Conservation (phyloP, 768 basidiomycete genomes). For the Auriscalpium vulgare region DNA sequence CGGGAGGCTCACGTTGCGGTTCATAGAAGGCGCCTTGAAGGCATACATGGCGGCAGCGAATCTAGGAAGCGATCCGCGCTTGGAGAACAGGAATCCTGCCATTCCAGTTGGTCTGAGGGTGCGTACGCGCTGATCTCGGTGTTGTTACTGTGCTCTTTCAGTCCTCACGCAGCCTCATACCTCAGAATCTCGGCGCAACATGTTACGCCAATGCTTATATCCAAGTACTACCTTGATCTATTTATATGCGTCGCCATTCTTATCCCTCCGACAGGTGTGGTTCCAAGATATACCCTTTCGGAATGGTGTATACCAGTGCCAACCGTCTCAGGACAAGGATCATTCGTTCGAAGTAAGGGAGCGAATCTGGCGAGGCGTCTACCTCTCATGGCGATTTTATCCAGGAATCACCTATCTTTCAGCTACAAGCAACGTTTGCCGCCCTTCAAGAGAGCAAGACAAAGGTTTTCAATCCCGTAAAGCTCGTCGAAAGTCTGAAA, state of each 20-base stretch:
- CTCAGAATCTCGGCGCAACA: conserved; percentile 89
- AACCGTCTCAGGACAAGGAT: conserved; percentile 44
- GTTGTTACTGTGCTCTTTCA: not conserved
- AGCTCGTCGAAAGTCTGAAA: conserved; percentile 78
- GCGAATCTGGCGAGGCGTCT: not conserved
- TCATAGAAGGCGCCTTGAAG: conserved; percentile 16
- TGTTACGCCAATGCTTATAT: conserved; percentile 96
- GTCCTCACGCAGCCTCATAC: no score
- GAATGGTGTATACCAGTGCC: conserved; percentile 73
- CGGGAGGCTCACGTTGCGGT: not conserved
- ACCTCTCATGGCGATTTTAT: not conserved
- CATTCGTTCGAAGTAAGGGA: conserved; percentile 32
- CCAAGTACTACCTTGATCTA: conserved; percentile 42
- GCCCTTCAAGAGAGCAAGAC: conserved; percentile 70
- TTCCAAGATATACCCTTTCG: conserved; percentile 81
- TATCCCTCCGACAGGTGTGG: conserved; percentile 63
- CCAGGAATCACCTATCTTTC: conserved; percentile 73
- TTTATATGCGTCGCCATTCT: not conserved
- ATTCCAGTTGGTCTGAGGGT: conserved; percentile 75
- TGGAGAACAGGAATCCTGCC: conserved; percentile 4
- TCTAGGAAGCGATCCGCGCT: conserved; percentile 9
- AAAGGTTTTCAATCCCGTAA: conserved; percentile 72
- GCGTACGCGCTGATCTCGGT: conserved; percentile 8
- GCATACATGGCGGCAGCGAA: conserved; percentile 15
- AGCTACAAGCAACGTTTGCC: conserved; percentile 75